phyloP scores from a whole-genome alignment of 768 basidiomycete genomes.

The Phaeotremella skinneri region DNA sequence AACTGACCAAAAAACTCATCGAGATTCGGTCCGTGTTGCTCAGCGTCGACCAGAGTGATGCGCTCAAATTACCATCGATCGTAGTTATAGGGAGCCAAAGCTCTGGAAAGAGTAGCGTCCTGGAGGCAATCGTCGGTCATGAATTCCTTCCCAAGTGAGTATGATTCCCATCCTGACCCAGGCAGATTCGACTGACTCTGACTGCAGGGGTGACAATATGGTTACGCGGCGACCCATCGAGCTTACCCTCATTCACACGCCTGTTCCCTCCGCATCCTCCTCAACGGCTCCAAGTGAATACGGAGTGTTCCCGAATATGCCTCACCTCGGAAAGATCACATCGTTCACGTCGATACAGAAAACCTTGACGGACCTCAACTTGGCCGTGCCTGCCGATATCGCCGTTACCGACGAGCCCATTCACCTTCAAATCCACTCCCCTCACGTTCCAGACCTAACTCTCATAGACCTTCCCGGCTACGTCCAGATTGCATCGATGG shows the following conservation, averaged over 20 bases:
- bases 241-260: conserved; percentile 91
- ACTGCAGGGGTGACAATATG: conserved; percentile 90
- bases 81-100: conserved; percentile 98
- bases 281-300: conserved; percentile 67
- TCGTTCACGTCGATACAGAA: conserved; percentile 90
- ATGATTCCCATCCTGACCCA: background rate
- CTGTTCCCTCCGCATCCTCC: conserved; percentile 55
- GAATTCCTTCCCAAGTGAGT: conserved; percentile 97
- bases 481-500: conserved; percentile 87
- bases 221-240: conserved; percentile 98
- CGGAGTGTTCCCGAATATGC: conserved; percentile 89
- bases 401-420: conserved; percentile 94
- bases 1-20: conserved; percentile 90
- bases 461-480: conserved; percentile 98
- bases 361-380: conserved; percentile 89
- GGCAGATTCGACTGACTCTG: conserved; percentile 5
- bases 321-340: conserved; percentile 75
- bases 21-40: conserved; percentile 93
- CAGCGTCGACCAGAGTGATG: conserved; percentile 92
- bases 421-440: conserved; percentile 92
- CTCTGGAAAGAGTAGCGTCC: conserved; percentile 94
- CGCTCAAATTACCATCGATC: conserved; percentile 91
- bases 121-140: conserved; percentile 96
- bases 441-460: conserved; percentile 92
- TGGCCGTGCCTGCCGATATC: conserved; percentile 83